phyloP scores from a whole-genome alignment of 116 monocot species.

The Papilionanthe hybrid region DNA sequence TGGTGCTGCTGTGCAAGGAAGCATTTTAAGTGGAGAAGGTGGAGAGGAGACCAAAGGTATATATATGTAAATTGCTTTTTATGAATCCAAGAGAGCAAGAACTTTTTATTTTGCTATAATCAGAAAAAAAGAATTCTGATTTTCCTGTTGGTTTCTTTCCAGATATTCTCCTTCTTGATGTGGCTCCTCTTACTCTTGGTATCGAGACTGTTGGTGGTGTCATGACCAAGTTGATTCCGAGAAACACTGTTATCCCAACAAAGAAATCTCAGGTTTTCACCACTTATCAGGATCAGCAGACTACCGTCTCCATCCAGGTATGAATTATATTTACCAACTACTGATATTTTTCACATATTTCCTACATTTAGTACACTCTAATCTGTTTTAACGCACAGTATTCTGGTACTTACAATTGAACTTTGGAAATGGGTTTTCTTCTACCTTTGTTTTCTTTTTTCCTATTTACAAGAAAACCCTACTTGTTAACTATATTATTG shows the following conservation, averaged over 20 bases:
- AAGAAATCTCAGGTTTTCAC: conserved; percentile 71
- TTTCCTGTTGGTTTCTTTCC: not conserved
- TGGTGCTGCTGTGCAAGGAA: conserved; percentile 68
- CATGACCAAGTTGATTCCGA: conserved; percentile 74
- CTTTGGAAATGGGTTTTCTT: no score
- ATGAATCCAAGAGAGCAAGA: not conserved
- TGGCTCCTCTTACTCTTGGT: conserved; percentile 71
- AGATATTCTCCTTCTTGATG: conserved; percentile 69
- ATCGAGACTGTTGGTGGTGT: conserved; percentile 75
- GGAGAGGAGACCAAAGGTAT: conserved; percentile 54
- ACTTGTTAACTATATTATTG: no score
- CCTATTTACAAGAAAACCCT: no score
- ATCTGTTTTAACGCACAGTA: no score
- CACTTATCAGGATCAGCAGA: conserved; percentile 68
- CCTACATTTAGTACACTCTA: no score
- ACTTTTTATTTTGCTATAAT: not conserved
- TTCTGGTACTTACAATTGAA: no score
- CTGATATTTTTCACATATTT: not conserved
- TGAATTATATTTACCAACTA: not conserved
- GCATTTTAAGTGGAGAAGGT: conserved; percentile 54
- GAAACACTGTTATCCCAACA: conserved; percentile 71
- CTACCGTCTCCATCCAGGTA: conserved; percentile 58
- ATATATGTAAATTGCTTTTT: not conserved
- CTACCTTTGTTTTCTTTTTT: no score
- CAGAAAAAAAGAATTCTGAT: not conserved